A percentile compares a stretch with the other conserved stretches of the same genome.
Evolutionary conservation across 805 yeast species (phyloP).

Genomic region (Candida succiphila): DNA sequence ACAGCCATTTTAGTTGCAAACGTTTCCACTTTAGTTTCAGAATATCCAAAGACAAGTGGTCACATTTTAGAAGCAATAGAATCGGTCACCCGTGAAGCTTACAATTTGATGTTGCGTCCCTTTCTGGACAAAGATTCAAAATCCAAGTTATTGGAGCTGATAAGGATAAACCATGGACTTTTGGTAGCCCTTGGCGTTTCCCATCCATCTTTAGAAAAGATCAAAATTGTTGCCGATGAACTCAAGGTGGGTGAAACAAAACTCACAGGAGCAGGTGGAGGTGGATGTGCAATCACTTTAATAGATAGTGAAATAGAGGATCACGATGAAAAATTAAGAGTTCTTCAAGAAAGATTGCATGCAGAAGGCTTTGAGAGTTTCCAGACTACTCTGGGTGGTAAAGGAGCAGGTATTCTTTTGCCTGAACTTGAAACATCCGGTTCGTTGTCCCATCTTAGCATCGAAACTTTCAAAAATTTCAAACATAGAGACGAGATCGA

Average conservation of each 20-base stretch:
- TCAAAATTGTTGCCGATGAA: slow-evolving; percentile 57
- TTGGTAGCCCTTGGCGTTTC: slow-evolving; percentile 82
- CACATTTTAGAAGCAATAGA: slow-evolving; percentile 72
- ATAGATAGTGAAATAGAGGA: slow-evolving; percentile 37
- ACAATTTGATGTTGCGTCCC: slow-evolving; percentile 48
- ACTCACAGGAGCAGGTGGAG: slow-evolving; percentile 98
- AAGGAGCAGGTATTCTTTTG: slow-evolving; percentile 61
- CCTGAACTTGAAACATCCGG: slow-evolving; percentile 1
- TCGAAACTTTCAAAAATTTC: slow-evolving; percentile 29
- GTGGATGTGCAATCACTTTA: slow-evolving; percentile 94
- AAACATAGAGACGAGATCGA: slow-evolving; percentile 39
- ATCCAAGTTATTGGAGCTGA: slow-evolving; percentile 44
- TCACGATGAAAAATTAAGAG: slow-evolving; percentile 20
- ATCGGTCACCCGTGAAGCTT: slow-evolving; percentile 62
- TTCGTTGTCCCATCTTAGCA: slow-evolving; percentile 11
- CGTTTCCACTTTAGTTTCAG: slow-evolving; percentile 48
- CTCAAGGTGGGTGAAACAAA: slow-evolving; percentile 75
- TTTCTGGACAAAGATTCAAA: slow-evolving; percentile 31
- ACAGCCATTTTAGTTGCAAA: slow-evolving; percentile 77
- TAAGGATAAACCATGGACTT: slow-evolving; percentile 80
- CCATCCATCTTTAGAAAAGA: slow-evolving; percentile 80
- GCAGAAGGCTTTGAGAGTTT: slow-evolving; percentile 59
- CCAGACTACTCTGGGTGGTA: slow-evolving; percentile 79
- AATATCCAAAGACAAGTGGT: slow-evolving; percentile 43
- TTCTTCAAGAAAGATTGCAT: slow-evolving; percentile 26